phyloP scores from a whole-genome alignment of 129 eudicot species.

The Centella asiatica region DNA sequence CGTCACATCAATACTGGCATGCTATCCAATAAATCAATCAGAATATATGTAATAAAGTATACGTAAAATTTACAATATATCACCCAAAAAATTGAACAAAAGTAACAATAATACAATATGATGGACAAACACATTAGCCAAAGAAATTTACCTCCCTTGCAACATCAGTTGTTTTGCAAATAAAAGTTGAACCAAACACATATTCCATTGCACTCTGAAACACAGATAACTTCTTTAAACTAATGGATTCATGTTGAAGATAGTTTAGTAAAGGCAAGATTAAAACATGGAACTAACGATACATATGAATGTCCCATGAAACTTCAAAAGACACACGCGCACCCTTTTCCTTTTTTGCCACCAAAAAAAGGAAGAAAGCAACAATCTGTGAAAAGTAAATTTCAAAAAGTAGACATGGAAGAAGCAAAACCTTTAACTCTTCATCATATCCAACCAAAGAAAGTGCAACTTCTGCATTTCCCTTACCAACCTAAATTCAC shows the following conservation, averaged over 20 bases:
- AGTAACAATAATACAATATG: no score
- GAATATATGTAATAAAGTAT: not conserved
- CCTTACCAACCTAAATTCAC: conserved; percentile 67
- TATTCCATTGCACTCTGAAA: conserved; percentile 95
- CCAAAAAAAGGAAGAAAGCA: not conserved
- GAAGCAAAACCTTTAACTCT: conserved; percentile 61
- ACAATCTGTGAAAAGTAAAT: not conserved
- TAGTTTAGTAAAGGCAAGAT: not conserved
- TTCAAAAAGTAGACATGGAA: not conserved
- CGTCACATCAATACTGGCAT: not conserved
- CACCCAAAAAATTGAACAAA: not conserved
- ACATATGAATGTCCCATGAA: conserved; percentile 4
- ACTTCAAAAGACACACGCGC: no score
- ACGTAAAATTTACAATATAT: not conserved
- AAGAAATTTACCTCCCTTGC: conserved; percentile 69
- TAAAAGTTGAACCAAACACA: conserved; percentile 90
- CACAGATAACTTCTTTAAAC: conserved; percentile 20
- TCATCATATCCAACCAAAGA: conserved; percentile 81
- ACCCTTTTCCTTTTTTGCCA: no score
- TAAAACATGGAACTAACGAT: conserved; percentile 4
- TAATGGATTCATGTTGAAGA: not conserved
- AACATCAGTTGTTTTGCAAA: conserved; percentile 79
- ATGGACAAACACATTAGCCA: not conserved
- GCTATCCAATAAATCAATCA: not conserved
- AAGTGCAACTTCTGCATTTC: conserved; percentile 94